Conservation (phyloP, 2,329 filamentous ascomycete species). For the Talaromyces marneffei region DNA sequence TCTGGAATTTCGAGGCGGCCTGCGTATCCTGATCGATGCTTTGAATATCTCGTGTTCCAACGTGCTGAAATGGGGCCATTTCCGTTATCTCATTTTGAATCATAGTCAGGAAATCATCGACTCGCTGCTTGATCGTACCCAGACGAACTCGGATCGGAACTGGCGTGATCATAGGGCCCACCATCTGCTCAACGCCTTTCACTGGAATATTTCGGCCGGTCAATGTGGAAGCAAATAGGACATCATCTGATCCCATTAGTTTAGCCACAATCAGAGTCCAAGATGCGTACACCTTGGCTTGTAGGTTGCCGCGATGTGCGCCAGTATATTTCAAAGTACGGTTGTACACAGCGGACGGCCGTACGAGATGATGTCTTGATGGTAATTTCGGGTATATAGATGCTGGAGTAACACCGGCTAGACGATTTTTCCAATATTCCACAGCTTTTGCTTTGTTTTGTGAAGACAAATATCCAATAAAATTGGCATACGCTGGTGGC, state of each 20-base stretch:
- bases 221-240: slow-evolving; percentile 25
- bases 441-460: neutral
- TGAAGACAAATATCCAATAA: neutral
- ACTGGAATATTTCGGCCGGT: slow-evolving; percentile 33
- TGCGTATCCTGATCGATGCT: neutral
- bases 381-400: neutral
- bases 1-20: slow-evolving; percentile 6
- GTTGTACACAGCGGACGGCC: neutral
- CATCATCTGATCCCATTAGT: slow-evolving; percentile 16
- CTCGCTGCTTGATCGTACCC: neutral
- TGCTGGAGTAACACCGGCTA: neutral
- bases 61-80: slow-evolving; percentile 14
- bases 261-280: slow-evolving; percentile 19
- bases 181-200: slow-evolving; percentile 30
- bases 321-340: neutral
- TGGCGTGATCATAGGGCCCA: slow-evolving; percentile 24
- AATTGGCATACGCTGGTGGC: neutral
- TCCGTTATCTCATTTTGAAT: neutral
- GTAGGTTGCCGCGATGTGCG: neutral
- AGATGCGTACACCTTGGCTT: slow-evolving; percentile 15
- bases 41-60: slow-evolving; percentile 38
- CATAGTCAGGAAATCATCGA: neutral
- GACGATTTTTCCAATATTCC: neutral
- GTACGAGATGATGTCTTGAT: neutral
- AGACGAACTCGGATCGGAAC: slow-evolving; percentile 4